A percentile compares a stretch with the other conserved stretches of the same genome.
Evolutionary conservation across 768 basidiomycete genomes (phyloP).

Genomic region (Sistotremastrum niveocremeum): DNA sequence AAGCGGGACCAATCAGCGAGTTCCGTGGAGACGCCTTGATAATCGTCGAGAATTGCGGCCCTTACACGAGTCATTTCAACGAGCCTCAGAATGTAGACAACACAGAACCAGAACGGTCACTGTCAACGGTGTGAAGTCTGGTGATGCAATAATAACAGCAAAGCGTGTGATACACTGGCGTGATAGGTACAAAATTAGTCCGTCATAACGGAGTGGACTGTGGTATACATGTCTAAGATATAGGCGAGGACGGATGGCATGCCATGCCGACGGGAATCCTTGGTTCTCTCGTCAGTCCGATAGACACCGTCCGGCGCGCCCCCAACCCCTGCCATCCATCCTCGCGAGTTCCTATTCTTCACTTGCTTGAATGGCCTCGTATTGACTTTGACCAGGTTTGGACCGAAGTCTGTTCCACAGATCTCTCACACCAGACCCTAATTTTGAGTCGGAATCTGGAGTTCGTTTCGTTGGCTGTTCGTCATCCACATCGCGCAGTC

Average conservation of each 20-base stretch:
- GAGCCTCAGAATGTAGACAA: too few relatives aligned
- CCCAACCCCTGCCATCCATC: slow-evolving; percentile 22
- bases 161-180: too few relatives aligned
- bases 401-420: too few relatives aligned
- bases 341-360: slow-evolving; percentile 48
- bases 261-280: not conserved
- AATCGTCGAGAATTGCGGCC: slow-evolving; percentile 50
- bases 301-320: not conserved
- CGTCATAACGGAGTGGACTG: too few relatives aligned
- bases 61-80: slow-evolving; percentile 11
- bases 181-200: too few relatives aligned
- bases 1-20: slow-evolving; percentile 42
- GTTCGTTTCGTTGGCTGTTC: too few relatives aligned
- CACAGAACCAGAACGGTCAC: too few relatives aligned
- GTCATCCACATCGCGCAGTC: too few relatives aligned
- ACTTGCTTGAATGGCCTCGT: slow-evolving; percentile 32
- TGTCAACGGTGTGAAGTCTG: too few relatives aligned
- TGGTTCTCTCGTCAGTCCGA: not conserved
- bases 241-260: slow-evolving; percentile 1
- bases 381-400: slow-evolving; percentile 11
- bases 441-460: too few relatives aligned
- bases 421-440: too few relatives aligned
- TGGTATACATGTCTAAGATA: not conserved
- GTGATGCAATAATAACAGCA: too few relatives aligned
- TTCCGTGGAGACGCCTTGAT: slow-evolving; percentile 37